A percentile compares a stretch with the other conserved stretches of the same genome.
phyloP scores from a whole-genome alignment of 2,329 filamentous ascomycete species.

The Diaporthe caulivora region DNA sequence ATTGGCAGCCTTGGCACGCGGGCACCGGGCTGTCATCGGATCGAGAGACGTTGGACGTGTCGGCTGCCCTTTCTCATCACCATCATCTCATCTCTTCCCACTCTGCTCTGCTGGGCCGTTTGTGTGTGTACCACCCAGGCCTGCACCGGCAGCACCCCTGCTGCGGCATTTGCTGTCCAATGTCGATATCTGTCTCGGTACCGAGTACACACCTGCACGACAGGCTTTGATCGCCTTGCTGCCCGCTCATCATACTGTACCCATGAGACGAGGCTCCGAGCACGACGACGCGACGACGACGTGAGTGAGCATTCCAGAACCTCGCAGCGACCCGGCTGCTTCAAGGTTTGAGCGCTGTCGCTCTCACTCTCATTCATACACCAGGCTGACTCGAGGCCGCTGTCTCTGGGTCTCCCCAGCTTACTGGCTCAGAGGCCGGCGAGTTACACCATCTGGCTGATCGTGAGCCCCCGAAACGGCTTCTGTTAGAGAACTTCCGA shows the following conservation, averaged over 20 bases:
- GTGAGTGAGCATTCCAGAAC: conserved; percentile 6
- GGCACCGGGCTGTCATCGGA: conserved; percentile 4
- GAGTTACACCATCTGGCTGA: conserved; percentile 36
- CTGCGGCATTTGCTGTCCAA: neutral
- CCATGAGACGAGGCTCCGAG: conserved; percentile 14
- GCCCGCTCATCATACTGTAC: conserved; percentile 8
- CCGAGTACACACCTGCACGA: neutral
- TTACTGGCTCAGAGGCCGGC: conserved; percentile 19
- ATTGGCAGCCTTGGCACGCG: conserved; percentile 11
- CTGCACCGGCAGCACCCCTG: neutral
- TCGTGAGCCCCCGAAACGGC: conserved; percentile 33
- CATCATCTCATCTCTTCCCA: conserved; percentile 2
- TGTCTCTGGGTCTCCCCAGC: conserved; percentile 5
- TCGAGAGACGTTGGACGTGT: conserved; percentile 23
- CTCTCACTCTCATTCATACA: neutral
- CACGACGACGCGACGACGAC: neutral
- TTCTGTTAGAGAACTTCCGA: conserved; percentile 28
- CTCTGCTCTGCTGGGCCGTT: neutral
- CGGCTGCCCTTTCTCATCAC: conserved; percentile 12
- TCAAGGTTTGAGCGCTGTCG: neutral
- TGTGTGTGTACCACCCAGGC: neutral
- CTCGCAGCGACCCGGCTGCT: neutral
- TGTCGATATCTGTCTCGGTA: neutral
- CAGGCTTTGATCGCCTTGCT: neutral
- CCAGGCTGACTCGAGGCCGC: conserved; percentile 24